Percentiles rank a stretch among this genome's conserved stretches.
These are phyloP conservation scores for Epichloe amarillans DNA, from an alignment of 2,329 filamentous ascomycete species.

Conservation along the genomic window DNA sequence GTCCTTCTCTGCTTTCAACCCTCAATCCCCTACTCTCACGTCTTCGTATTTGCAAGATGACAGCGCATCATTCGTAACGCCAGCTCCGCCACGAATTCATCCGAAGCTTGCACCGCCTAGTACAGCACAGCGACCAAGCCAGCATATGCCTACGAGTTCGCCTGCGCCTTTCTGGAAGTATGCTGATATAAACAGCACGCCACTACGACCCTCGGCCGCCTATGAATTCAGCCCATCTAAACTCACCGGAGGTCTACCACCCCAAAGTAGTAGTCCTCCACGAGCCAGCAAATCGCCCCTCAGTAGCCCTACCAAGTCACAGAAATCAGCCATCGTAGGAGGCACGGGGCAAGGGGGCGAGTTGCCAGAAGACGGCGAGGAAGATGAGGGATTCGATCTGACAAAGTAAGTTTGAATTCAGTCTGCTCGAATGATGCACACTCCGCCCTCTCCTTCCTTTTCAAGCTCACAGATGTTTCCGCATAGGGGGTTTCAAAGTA, in stretches of 20 bases:
- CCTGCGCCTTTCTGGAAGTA: conserved; percentile 86
- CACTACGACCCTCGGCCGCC: conserved; percentile 35
- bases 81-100: conserved; percentile 58
- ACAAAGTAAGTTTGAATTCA: conserved; percentile 33
- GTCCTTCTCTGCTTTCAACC: conserved; percentile 35
- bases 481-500: conserved; percentile 53
- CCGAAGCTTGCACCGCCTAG: conserved; percentile 67
- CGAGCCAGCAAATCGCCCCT: conserved; percentile 36
- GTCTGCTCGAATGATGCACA: not conserved
- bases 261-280: conserved; percentile 47
- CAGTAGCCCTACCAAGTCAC: conserved; percentile 35
- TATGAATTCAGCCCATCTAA: conserved; percentile 50
- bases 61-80: conserved; percentile 50
- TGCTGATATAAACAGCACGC: conserved; percentile 62
- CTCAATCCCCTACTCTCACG: conserved; percentile 46
- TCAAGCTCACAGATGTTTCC: conserved; percentile 11
- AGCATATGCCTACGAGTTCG: conserved; percentile 75
- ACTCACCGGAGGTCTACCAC: conserved; percentile 24
- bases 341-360: conserved; percentile 11
- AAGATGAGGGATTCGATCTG: conserved; percentile 44
- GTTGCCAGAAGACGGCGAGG: conserved; percentile 22
- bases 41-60: conserved; percentile 52
- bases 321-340: conserved; percentile 16
- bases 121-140: conserved; percentile 67
- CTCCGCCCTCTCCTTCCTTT: not conserved